Evolutionary conservation across 176 grass and related monocot genomes (phyloP), one percentile per base, ranked within the genome.

Genomic region (Poa annua): DNA sequence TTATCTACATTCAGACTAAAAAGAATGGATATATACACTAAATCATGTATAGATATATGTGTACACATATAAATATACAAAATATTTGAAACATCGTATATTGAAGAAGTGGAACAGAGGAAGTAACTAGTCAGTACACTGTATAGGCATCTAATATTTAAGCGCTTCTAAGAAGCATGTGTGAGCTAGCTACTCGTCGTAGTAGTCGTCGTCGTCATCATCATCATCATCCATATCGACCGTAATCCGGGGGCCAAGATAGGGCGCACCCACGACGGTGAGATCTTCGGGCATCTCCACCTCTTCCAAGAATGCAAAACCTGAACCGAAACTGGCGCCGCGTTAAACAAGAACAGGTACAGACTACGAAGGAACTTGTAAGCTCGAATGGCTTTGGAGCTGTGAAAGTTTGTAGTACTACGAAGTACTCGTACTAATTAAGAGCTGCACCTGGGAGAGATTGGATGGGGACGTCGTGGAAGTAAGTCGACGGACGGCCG

Each of bases 401-500:
- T 56, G 54, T 48, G 3, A 1, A 24, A 59, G 8, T 59, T 59
- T 59, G 55, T 4, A 59, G 55, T 11, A 22, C 36, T 11, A 22
- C 36, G 36, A 6, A 41, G 39, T 10, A 42, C 29, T 29, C 29
- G 53, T 60, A 60, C 21, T 9, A 61, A 26, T 22, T 29, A 29
- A 29, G 24, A 62, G 59, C 24, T 2, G 59, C 59, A 94, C 93
- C 90, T 52, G 91, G 80, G 33, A 94, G 89, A 24, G 84, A 91
- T 5, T 66, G 76, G 66, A 97, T 79, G 10, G 83, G 83, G 36
- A 85, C 70, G 77, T 93, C 87, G 29, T 41, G 6, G 66, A 86
- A 97, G 74, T 97, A 97, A 3, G 89, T 97, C 0, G 94, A 88
- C 6, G 94, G 94, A 1, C 94, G 82, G 35, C 78, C 89, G 0